Evolutionary conservation across 495 filamentous ascomycete species (phyloP).

Genomic region (Niebla homalea): DNA sequence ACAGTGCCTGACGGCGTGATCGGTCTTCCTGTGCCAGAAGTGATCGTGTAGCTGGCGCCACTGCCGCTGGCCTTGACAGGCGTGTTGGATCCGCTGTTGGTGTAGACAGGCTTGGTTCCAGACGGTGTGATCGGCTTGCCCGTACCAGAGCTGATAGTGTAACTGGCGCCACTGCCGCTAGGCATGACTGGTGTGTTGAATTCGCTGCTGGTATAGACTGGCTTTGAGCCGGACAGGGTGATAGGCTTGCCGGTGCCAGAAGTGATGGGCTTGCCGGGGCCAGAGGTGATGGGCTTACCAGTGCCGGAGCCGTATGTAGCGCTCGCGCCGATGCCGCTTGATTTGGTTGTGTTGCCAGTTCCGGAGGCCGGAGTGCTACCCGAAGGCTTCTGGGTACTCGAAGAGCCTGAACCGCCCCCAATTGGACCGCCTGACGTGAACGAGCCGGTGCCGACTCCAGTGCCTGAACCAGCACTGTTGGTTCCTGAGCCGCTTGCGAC

Average conservation of each 20-base stretch:
- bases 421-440: neutral
- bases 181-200: neutral
- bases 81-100: neutral
- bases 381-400: neutral
- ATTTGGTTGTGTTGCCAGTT: neutral
- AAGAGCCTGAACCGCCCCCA: neutral
- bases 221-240: neutral
- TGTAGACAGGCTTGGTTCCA: neutral
- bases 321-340: neutral
- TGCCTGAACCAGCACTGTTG: neutral
- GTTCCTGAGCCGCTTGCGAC: neutral
- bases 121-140: neutral
- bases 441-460: neutral
- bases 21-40: neutral
- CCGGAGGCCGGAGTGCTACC: conserved; percentile 1
- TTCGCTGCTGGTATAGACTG: neutral
- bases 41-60: neutral
- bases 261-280: neutral
- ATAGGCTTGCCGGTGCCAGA: neutral
- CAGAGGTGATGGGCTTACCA: neutral
- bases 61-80: neutral
- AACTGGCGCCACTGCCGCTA: neutral
- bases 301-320: neutral
- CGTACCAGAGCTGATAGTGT: neutral
- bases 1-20: neutral